phyloP scores from a whole-genome alignment of 768 basidiomycete genomes.

The Leucocoprinus birnbaumii region DNA sequence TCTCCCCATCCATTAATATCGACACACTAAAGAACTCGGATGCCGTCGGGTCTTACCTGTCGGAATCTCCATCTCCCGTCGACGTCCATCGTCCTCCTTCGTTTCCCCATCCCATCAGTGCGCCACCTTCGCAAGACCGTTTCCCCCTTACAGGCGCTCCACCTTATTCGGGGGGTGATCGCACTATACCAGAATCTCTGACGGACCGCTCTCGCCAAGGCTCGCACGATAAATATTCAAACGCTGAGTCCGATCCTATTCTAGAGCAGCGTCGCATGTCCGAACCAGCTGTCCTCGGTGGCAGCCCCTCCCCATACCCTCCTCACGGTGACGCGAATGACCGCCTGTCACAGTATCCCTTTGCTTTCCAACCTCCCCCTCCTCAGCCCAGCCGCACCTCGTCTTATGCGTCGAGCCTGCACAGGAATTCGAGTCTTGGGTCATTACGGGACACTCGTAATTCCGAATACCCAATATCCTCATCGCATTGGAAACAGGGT shows the following conservation, averaged over 20 bases:
- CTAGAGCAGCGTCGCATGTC: conserved; percentile 69
- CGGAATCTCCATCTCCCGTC: conserved; percentile 43
- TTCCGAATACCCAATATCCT: conserved; percentile 30
- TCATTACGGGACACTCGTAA: conserved; percentile 43
- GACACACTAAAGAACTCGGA: conserved; percentile 25
- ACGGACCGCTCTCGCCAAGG: conserved; percentile 34
- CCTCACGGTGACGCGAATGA: conserved; percentile 27
- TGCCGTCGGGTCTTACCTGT: conserved; percentile 23
- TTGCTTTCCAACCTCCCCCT: conserved; percentile 33
- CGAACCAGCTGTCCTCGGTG: conserved; percentile 54
- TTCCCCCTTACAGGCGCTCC: conserved; percentile 39
- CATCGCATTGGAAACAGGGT: conserved; percentile 37
- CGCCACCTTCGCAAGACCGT: conserved; percentile 42
- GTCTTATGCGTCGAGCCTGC: conserved; percentile 40
- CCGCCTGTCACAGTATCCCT: conserved; percentile 33
- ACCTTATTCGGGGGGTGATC: conserved; percentile 40
- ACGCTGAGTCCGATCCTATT: conserved; percentile 29
- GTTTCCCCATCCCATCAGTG: conserved; percentile 37
- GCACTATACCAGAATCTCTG: conserved; percentile 33
- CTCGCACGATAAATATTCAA: conserved; percentile 31
- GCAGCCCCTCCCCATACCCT: conserved; percentile 34
- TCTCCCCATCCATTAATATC: conserved; percentile 19
- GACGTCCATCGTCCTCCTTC: conserved; percentile 35
- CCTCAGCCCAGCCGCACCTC: conserved; percentile 28
- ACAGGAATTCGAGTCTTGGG: conserved; percentile 42